Base-by-base conservation (phyloP, 1,284 basidiomycete species). In the Coriolopsis trogii region DNA sequence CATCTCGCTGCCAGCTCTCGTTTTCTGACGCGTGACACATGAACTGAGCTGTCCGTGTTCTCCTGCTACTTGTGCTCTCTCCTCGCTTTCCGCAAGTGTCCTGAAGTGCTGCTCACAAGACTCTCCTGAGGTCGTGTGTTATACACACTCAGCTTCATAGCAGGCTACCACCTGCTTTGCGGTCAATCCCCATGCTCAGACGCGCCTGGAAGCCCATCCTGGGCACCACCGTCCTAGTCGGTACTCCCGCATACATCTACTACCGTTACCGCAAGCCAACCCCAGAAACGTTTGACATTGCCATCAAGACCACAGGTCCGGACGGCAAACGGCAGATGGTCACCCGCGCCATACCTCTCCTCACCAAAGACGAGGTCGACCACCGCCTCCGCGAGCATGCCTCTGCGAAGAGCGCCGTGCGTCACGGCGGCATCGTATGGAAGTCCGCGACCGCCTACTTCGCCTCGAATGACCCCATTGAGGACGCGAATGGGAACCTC, bases 401-500 rank as follows among this genome's bases (percentile, higher is more conserved):
- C 7, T 76, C 72, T 16, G 68, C 70, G 20, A 72, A 81, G 50
- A 72, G 69, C 34, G 70, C 74, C 43, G 56, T 68, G 24, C 75
- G 80, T 42, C 81, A 77, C 2, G 77, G 72, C 36, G 85, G 80
- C 5, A 69, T 82, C 38, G 69, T 77, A 7, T 91, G 88, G 82
- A 84, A 80, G 67, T 87, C 89, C 70, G 80, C 87, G 43, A 93
- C 88, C 1, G 91, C 91, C 18, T 82, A 79, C 40, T 73, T 98
- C 30, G 76, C 91, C 1, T 89, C 92, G 6, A 98, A 98, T 66
- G 83, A 91, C 56, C 93, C 93, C 15, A 88, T 96, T 49, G 95
- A 98, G 70, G 95, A 98, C 67, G 85, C 93, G 16, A 81, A 86
- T 60, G 83, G 90, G 3, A 81, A 82, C 51, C 84, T 87, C 49